Evolutionary conservation across 2,329 filamentous ascomycete species (phyloP), one percentile per base, ranked within the genome.

Genomic region (Colletotrichum gloeosporioides): DNA sequence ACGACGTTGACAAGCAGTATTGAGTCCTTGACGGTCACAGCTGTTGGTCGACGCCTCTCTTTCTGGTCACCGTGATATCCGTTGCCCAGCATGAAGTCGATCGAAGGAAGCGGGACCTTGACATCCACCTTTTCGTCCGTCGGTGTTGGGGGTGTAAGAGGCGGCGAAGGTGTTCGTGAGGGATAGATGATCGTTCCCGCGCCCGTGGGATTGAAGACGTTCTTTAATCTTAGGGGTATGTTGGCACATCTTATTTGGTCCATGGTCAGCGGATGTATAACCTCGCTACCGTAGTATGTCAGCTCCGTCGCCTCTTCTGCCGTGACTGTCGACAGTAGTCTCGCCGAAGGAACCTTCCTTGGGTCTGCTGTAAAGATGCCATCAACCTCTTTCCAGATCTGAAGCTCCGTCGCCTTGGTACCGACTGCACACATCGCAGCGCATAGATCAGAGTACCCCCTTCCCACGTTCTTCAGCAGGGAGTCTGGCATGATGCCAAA

Each of bases 341-440:
- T 90, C 22, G 97, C 97, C 1, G 96, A 99, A 4, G 96, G 96
- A 34, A 98, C 95, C 86, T 98, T 98, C 80, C 94, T 92, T 4
- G 96, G 96, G 82, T 98, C 96, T 7, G 90, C 89, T 2, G 91
- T 93, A 85, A 98, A 97, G 82, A 99, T 97, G 75, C 95, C 96
- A 84, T 99, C 96, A 8, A 99, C 97, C 84, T 99, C 97, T 87
- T 99, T 99, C 97, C 97, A 99, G 78, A 99, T 95, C 85, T 99
- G 97, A 64, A 99, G 90, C 84, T 99, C 97, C 70, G 93, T 88
- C 1, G 97, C 97, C 80, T 92, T 89, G 25, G 97, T 88, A 4
- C 96, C 96, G 10, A 99, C 96, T 1, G 97, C 96, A 63, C 96
- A 93, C 29, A 99, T 89, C 6, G 96, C 96, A 15, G 97, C 96